These are phyloP conservation scores for Cornus kousa DNA, from an alignment of 148 eudicot species.

Conservation along the genomic window DNA sequence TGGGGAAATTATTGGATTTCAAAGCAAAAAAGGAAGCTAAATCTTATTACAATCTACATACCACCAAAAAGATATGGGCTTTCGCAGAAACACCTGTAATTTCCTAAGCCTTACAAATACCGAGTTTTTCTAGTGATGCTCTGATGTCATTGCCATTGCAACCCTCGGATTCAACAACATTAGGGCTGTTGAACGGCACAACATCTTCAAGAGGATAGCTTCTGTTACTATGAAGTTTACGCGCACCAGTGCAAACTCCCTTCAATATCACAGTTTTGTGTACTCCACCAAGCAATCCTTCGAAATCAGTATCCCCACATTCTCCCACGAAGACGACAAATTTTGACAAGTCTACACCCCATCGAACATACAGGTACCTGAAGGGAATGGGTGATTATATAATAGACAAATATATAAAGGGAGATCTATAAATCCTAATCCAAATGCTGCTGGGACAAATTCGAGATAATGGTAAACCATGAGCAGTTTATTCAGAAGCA, in stretches of 20 bases:
- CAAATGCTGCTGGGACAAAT: not conserved
- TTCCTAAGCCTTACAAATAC: conserved; percentile 19
- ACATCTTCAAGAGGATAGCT: conserved; percentile 44
- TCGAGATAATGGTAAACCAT: not conserved
- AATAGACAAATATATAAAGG: not conserved
- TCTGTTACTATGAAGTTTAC: conserved; percentile 25
- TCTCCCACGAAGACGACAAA: conserved; percentile 87
- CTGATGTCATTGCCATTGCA: conserved; percentile 23
- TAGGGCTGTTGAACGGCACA: conserved; percentile 20
- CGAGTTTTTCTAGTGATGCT: conserved; percentile 24
- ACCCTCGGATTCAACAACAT: conserved; percentile 20
- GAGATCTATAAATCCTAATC: too few species aligned
- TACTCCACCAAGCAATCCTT: conserved; percentile 41
- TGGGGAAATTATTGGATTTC: too few species aligned
- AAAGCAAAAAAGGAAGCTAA: too few species aligned
- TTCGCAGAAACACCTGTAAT: not conserved
- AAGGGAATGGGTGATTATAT: not conserved
- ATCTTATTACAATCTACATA: too few species aligned
- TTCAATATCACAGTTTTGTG: conserved; percentile 44
- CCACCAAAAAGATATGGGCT: not conserved
- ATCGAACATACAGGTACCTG: conserved; percentile 83
- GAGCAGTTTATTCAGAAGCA: not conserved
- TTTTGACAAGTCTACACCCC: conserved; percentile 74
- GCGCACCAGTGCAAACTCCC: conserved; percentile 21
- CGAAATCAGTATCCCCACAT: conserved; percentile 53